phyloP scores from a whole-genome alignment of 352 stramenopile genomes.

The Saprolegnia diclina region DNA sequence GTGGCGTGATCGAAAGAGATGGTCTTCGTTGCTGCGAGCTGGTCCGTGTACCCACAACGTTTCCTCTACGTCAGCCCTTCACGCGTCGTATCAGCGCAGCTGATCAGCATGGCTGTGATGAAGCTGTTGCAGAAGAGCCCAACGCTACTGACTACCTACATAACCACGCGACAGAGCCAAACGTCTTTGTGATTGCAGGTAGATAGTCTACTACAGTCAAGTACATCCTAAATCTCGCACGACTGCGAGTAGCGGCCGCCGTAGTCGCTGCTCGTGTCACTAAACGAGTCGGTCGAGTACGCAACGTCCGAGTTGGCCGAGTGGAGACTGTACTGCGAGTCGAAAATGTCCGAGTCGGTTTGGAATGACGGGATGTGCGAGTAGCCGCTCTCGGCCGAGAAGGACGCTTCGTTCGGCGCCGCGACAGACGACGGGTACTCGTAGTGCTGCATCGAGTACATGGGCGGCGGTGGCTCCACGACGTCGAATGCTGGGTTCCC shows the following conservation, averaged over 20 bases:
- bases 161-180: too few relatives aligned
- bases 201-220: too few relatives aligned
- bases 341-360: constrained; percentile 7
- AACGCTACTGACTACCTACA: not conserved
- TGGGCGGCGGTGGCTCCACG: not conserved
- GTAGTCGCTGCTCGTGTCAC: constrained; percentile 14
- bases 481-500: constrained; percentile 5
- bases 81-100: constrained; percentile 60
- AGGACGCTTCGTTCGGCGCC: not conserved
- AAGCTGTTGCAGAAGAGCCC: not conserved
- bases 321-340: constrained; percentile 11
- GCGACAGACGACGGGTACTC: not conserved
- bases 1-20: too few relatives aligned
- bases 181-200: too few relatives aligned
- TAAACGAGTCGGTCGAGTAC: constrained; percentile 11
- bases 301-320: not conserved
- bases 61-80: too few relatives aligned
- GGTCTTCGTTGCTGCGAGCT: too few relatives aligned
- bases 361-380: constrained; percentile 16
- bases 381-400: constrained; percentile 2
- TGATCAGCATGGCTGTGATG: constrained; percentile 75
- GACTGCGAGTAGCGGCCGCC: not conserved
- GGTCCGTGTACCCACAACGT: too few relatives aligned
- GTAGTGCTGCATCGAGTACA: constrained; percentile 3
- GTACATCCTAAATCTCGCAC: constrained; percentile 10